Evolutionary conservation across 1,284 basidiomycete genomes (phyloP), one percentile per base, ranked within the genome.

Genomic region (Apiotrichum domesticum): DNA sequence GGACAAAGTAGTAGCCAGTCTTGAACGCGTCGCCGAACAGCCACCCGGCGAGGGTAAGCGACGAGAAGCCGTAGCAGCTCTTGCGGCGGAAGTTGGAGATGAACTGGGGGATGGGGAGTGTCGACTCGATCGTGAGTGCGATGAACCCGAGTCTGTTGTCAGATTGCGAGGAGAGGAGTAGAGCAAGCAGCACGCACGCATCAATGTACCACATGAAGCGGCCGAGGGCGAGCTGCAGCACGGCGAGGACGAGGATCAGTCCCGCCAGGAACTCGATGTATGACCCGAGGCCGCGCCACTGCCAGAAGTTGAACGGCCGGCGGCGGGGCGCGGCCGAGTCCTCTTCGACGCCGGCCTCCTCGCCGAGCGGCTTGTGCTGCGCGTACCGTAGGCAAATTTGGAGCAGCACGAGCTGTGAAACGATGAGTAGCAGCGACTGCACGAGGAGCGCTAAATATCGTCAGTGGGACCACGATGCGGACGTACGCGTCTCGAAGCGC

Each of bases 101-200:
- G 39, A 80, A 75, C 63, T 81, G 80, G 1, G 80, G 80, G 49
- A 81, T 76, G 0, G 80, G 81, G 0, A 82, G 70, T 0, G 80
- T 81, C 0, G 79, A 79, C 66, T 82, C 73, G 34, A 81, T 73
- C 0, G 77, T 77, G 4, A 82, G 69, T 0, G 81, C 79, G 21
- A 80, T 54, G 58, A 79, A 79, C 5, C 81, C 81, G 7, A 81
- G 74, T 33, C 76, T 66, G 35, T 56, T 66, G 72, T 41, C 54
- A 62, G 21, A 32, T 8, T 11, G 32, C 7, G 6, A 21, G 21
- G 21, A 21, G 21, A 21, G 21, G 21, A 21, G 21, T 21, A 21
- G 21, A 21, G 6, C n/a, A 21, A 34, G 29, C 6, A 5, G 37
- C 21, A 57, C 72, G 61, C 49, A 75, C 72, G 68, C 62, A 62